Base-by-base conservation (phyloP, 1,284 basidiomycete genomes). In the Laetiporus sulphureus region DNA sequence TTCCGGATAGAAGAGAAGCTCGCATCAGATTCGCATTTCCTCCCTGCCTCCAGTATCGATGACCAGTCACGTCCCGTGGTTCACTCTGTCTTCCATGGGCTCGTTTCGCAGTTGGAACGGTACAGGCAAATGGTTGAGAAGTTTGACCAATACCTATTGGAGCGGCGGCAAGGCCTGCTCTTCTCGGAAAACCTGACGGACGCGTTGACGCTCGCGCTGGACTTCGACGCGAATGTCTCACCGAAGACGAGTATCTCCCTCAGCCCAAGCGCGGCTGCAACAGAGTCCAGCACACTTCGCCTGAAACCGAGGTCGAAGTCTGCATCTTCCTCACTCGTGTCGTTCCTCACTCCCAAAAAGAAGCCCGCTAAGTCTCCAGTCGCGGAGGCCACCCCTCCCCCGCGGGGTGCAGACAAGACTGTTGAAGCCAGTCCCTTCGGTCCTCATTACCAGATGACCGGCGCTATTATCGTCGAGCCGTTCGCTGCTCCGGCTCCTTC, bases 111-210 rank as follows among this genome's bases (percentile, higher is more conserved):
- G 55, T 72, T 93, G 3, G 85, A 88, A 53, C 73, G 76, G 32
- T 93, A 92, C 60, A 78, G 90, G 13, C 71, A 76, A 39, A 62
- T 73, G 13, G 77, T 94, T 15, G 73, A 83, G 12, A 70, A 83
- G 36, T 97, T 99, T 60, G 92, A 97, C 64, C 74, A 75, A 52
- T 88, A 81, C 54, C 75, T 99, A 2, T 62, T 78, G 1, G 92
- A 98, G 63, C 78, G 95, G 21, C 73, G 95, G 27, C 84, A 88
- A 57, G 93, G 94, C 2, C 68, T 99, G 15, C 67, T 96, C 19
- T 96, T 95, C 62, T 87, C 87, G 1, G 94, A 97, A 63, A 94
- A 95, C 57, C 66, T 97, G 23, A 89, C 83, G 15, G 95, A 97
- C 55, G 94, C 93, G 2, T 69, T 98, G 51, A 84, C 71, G 35